phyloP scores from a whole-genome alignment of 2,329 filamentous ascomycete genomes.

The Polytolypa hystricis region DNA sequence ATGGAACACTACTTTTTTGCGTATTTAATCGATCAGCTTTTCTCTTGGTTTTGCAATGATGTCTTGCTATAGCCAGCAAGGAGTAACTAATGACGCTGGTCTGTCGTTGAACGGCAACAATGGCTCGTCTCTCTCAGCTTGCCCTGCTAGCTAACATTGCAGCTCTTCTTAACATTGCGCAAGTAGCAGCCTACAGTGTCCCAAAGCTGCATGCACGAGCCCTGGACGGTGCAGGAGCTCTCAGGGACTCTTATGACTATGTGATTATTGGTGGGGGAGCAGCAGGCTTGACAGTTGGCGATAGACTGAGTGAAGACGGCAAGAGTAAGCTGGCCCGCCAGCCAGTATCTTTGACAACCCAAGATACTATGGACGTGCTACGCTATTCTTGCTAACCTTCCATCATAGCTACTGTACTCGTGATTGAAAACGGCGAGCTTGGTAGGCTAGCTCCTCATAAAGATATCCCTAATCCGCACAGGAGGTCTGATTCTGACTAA shows the following conservation, averaged over 20 bases:
- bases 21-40: no score
- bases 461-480: not conserved
- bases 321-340: not conserved
- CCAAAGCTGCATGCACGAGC: not conserved
- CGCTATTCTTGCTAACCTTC: not conserved
- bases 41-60: no score
- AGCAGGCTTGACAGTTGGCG: conserved; percentile 12
- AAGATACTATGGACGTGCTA: not conserved
- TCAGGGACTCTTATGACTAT: conserved; percentile 13
- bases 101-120: no score
- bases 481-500: not conserved
- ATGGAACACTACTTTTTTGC: no score
- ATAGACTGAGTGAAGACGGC: conserved; percentile 8
- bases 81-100: no score
- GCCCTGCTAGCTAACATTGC: no score
- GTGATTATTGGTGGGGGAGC: conserved; percentile 14
- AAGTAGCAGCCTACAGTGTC: no score
- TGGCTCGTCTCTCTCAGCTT: no score
- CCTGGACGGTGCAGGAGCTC: not conserved
- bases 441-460: no score
- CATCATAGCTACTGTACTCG: not conserved
- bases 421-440: not conserved
- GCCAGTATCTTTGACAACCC: not conserved
- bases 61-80: no score
- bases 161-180: no score